Percentiles rank a stretch among this genome's conserved stretches.
Evolutionary conservation across 2,329 filamentous ascomycete genomes (phyloP).

Genomic region (Xylaria hypoxylon): DNA sequence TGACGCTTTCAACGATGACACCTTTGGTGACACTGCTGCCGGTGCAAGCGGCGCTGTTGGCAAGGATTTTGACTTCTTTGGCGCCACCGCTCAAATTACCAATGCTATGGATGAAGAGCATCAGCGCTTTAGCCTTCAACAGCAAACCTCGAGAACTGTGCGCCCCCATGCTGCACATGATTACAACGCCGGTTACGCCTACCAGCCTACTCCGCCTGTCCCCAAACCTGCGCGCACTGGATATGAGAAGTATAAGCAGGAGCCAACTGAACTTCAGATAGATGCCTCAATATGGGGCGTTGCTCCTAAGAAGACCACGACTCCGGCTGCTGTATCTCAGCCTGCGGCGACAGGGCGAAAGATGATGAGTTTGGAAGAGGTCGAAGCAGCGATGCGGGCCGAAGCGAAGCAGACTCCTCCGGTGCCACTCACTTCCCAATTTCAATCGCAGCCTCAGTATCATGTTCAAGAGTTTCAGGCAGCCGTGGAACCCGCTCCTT

Average conservation of each 20-base stretch:
- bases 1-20: slow-evolving; percentile 97
- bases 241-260: slow-evolving; percentile 91
- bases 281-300: slow-evolving; percentile 94
- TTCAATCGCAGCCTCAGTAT: slow-evolving; percentile 47
- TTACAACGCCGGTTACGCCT: slow-evolving; percentile 50
- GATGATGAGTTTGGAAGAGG: slow-evolving; percentile 96
- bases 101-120: slow-evolving; percentile 92
- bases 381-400: slow-evolving; percentile 89
- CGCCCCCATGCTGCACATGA: slow-evolving; percentile 50
- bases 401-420: slow-evolving; percentile 65
- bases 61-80: slow-evolving; percentile 98
- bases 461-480: slow-evolving; percentile 41
- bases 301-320: slow-evolving; percentile 68
- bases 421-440: slow-evolving; percentile 51
- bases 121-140: slow-evolving; percentile 81
- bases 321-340: slow-evolving; percentile 45
- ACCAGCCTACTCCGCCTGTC: slow-evolving; percentile 56
- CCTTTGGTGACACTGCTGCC: slow-evolving; percentile 73
- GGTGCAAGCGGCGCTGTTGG: slow-evolving; percentile 69
- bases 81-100: slow-evolving; percentile 87
- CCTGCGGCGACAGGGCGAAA: slow-evolving; percentile 66
- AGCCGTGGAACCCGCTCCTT: slow-evolving; percentile 44
- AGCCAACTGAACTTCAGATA: slow-evolving; percentile 89
- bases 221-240: slow-evolving; percentile 78
- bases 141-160: slow-evolving; percentile 66